A percentile compares a stretch with the other conserved stretches of the same genome.
phyloP scores from a whole-genome alignment of 768 basidiomycete species.

The Punctularia strigosozonata region DNA sequence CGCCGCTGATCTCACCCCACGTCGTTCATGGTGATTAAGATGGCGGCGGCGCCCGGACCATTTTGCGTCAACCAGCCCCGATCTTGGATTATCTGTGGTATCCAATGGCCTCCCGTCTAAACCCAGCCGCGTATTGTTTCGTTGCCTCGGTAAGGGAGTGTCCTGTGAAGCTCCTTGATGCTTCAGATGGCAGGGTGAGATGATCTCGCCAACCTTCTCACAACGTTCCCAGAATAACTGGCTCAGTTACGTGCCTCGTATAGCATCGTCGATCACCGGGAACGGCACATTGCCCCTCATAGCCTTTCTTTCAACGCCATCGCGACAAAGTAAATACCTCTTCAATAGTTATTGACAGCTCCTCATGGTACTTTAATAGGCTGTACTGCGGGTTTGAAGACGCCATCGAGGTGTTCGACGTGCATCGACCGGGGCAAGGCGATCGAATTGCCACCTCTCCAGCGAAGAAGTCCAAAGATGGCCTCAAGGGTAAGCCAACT shows the following conservation, averaged over 20 bases:
- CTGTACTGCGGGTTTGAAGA: constrained; percentile 83
- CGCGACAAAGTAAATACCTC: constrained; percentile 43
- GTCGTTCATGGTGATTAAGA: constrained; percentile 2
- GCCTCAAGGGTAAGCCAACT: constrained; percentile 80
- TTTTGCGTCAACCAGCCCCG: constrained; percentile 60
- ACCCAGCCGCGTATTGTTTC: constrained; percentile 70
- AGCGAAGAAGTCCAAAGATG: constrained; percentile 69
- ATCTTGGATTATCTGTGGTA: constrained; percentile 81
- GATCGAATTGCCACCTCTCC: constrained; percentile 58
- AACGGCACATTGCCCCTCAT: constrained; percentile 81
- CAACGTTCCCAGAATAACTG: neutral
- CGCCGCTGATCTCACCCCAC: neutral
- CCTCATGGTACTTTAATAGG: constrained; percentile 22
- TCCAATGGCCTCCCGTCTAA: constrained; percentile 50
- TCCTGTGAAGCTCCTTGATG: constrained; percentile 81
- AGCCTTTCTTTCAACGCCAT: constrained; percentile 66
- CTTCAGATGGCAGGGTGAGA: constrained; percentile 58
- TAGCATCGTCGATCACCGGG: constrained; percentile 85
- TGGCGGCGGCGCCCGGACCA: no score
- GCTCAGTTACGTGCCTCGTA: constrained; percentile 83
- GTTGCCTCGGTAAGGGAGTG: constrained; percentile 73
- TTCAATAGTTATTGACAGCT: neutral
- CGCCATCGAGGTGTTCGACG: constrained; percentile 78
- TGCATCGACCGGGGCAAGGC: constrained; percentile 63
- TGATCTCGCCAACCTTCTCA: neutral